Evolutionary conservation across 2,329 filamentous ascomycete genomes (phyloP).

Genomic region (Pyricularia sp.): DNA sequence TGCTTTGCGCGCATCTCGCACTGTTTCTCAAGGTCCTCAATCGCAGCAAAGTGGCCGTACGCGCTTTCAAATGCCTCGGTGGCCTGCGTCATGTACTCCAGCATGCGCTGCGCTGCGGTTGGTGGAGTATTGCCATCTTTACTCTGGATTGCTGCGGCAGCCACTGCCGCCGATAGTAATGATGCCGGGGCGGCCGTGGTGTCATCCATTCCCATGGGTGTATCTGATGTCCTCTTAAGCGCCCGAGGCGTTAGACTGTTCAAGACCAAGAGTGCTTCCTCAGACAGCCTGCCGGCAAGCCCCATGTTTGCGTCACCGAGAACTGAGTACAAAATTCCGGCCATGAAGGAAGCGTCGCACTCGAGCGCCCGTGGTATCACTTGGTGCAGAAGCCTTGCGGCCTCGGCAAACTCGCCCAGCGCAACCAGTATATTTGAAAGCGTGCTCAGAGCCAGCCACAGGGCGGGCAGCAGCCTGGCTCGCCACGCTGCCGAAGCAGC

Average conservation of each 20-base stretch:
- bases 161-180: not conserved
- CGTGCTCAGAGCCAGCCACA: conserved; percentile 61
- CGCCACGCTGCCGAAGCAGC: conserved; percentile 63
- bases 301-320: conserved; percentile 73
- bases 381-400: conserved; percentile 49
- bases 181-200: not conserved
- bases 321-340: conserved; percentile 53
- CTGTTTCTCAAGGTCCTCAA: conserved; percentile 57
- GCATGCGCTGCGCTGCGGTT: conserved; percentile 10
- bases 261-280: conserved; percentile 7
- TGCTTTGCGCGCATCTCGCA: conserved; percentile 76
- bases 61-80: conserved; percentile 49
- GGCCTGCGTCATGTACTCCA: conserved; percentile 45
- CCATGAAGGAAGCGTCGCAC: conserved; percentile 47
- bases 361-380: conserved; percentile 68
- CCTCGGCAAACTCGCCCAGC: conserved; percentile 57
- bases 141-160: not conserved
- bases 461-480: conserved; percentile 50
- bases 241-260: not conserved
- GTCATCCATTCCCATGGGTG: not conserved
- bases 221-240: not conserved
- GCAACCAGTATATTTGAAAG: conserved; percentile 57
- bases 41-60: conserved; percentile 48
- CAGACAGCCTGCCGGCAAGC: conserved; percentile 41
- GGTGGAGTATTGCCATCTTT: not conserved